Evolutionary conservation across 164 flowering plant species (phyloP).

Genomic region (Umbellularia californica): DNA sequence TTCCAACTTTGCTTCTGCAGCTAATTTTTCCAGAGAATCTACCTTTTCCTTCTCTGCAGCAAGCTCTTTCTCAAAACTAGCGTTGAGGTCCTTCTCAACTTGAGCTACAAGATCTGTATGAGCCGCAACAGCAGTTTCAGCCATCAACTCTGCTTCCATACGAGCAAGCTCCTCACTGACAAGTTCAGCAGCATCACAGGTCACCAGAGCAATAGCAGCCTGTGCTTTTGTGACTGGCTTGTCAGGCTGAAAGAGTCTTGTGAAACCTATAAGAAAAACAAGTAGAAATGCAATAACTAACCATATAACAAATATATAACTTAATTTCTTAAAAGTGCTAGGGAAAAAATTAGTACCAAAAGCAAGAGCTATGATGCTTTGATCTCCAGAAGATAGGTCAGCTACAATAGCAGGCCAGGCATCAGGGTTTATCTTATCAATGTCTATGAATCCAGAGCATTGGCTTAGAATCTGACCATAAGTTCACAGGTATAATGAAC

Average conservation of each 20-base stretch:
- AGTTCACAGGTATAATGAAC: slow-evolving; percentile 3
- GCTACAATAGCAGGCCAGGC: slow-evolving; percentile 97
- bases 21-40: slow-evolving; percentile 71
- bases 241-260: slow-evolving; percentile 90
- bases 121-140: slow-evolving; percentile 88
- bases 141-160: slow-evolving; percentile 92
- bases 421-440: slow-evolving; percentile 81
- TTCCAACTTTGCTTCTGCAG: slow-evolving; percentile 75
- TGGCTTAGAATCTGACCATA: slow-evolving; percentile 51
- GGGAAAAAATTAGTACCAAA: slow-evolving; percentile 51
- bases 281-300: neutral
- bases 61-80: slow-evolving; percentile 75
- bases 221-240: slow-evolving; percentile 97
- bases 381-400: slow-evolving; percentile 77
- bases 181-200: slow-evolving; percentile 78
- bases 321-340: neutral
- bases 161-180: slow-evolving; percentile 96
- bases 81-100: slow-evolving; percentile 83
- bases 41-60: slow-evolving; percentile 67
- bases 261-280: slow-evolving; percentile 50
- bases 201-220: slow-evolving; percentile 93
- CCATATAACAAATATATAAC: neutral
- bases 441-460: slow-evolving; percentile 78
- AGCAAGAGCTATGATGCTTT: slow-evolving; percentile 80
- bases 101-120: slow-evolving; percentile 88